These are phyloP conservation scores for Sporisorium reilianum DNA, from an alignment of 1,284 basidiomycete species.

Conservation along the genomic window DNA sequence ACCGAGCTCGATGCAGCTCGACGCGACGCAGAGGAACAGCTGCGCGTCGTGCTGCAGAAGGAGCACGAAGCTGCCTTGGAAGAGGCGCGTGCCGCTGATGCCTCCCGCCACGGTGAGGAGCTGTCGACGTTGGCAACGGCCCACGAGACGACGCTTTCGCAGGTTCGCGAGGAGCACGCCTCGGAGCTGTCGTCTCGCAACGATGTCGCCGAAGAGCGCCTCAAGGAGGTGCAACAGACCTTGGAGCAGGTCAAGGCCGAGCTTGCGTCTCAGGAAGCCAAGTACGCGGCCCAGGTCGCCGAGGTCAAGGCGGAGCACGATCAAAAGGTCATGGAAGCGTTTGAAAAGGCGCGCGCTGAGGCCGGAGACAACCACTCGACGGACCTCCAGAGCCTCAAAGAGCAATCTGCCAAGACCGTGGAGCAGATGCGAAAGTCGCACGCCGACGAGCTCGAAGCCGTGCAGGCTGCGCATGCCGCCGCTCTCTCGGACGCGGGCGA, in stretches of 20 bases:
- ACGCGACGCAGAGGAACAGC: conserved; percentile 34
- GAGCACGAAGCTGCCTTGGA: conserved; percentile 30
- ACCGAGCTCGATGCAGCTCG: conserved; percentile 27
- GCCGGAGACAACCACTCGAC: conserved; percentile 50
- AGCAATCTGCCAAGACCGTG: conserved; percentile 42
- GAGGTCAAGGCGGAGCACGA: conserved; percentile 52
- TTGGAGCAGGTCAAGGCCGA: conserved; percentile 43
- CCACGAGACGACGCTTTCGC: conserved; percentile 34
- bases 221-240: conserved; percentile 39
- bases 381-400: conserved; percentile 44
- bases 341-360: conserved; percentile 52
- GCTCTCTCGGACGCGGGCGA: conserved; percentile 33
- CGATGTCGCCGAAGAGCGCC: conserved; percentile 27
- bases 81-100: conserved; percentile 18
- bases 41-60: conserved; percentile 24
- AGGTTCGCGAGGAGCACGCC: conserved; percentile 22
- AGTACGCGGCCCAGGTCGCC: conserved; percentile 45
- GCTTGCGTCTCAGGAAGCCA: conserved; percentile 38
- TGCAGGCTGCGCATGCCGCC: conserved; percentile 30
- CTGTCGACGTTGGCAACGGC: conserved; percentile 25
- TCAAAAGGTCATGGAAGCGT: conserved; percentile 48
- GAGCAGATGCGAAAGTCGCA: conserved; percentile 51
- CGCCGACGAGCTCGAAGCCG: conserved; percentile 41
- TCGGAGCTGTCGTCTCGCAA: conserved; percentile 33
- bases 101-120: conserved; percentile 31